Evolutionary conservation across 1,284 basidiomycete genomes (phyloP), one percentile per base, ranked within the genome.

Genomic region (Tranzscheliella williamsii): DNA sequence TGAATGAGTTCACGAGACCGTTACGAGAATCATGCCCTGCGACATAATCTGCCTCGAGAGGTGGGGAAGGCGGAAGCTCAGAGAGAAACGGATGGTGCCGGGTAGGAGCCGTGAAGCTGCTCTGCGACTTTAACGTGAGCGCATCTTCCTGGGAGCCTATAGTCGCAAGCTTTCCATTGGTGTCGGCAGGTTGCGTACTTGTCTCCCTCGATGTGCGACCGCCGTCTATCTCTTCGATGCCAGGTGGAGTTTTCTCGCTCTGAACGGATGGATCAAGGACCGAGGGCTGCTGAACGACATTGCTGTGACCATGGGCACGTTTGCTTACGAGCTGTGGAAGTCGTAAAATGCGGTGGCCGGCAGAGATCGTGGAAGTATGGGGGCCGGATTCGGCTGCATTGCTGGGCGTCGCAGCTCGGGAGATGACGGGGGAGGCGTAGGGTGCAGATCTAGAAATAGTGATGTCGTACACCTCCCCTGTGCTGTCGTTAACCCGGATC

Each of bases 401-500:
- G 49, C 45, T 61, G 23, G 63, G 56, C 13, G 63, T 62, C n/a
- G 44, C 42, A 13, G 58, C 50, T n/a, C 58, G 39, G 5, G 62
- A 60, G 12, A 67, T 48, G 36, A 57, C 48, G 31, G 72, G 72
- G 29, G 72, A 74, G 4, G 70, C 72, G 36, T 72, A 74, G 3
- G 72, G 72, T 18, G 61, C 53, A 4, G 62, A 71, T 30, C 68
- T 44, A 22, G 70, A 72, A 40, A 74, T 66, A 41, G 65, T 71
- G 32, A 74, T 62, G 30, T 72, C 70, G 48, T 72, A 74, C 21
- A 66, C 67, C 45, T 74, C 70, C 31, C 68, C 62, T 2, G 61
- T 64, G 39, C 50, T 50, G 45, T 72, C 69, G 32, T 66, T 72
- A 38, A 72, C 69, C 24, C 69, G 66, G 23, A 72, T 72, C 39